Conservation (phyloP, 805 yeast genomes). For the Saturnispora sanitii region DNA sequence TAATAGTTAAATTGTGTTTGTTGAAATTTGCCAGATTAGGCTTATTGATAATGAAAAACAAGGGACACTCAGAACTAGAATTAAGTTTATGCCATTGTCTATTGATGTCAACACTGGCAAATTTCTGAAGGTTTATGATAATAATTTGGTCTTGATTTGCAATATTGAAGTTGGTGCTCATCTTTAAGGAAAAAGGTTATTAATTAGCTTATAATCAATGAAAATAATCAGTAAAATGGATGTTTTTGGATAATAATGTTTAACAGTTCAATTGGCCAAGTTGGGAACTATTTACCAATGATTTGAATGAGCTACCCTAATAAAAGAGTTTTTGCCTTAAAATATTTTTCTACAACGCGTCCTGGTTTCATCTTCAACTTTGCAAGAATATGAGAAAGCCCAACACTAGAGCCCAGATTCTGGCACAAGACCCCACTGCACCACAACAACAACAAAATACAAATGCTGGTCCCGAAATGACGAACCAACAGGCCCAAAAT, state of each 20-base stretch:
- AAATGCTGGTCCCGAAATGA: neutral
- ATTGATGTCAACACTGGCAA: neutral
- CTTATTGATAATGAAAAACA: neutral
- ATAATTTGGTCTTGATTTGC: too few species aligned
- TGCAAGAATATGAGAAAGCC: constrained; percentile 15
- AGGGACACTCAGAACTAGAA: neutral
- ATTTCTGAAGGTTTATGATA: neutral
- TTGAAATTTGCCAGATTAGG: neutral
- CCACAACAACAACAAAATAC: neutral
- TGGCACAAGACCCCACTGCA: constrained; percentile 14
- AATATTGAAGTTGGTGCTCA: too few species aligned
- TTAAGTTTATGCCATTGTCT: neutral
- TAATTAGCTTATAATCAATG: too few species aligned
- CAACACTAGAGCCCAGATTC: constrained; percentile 19
- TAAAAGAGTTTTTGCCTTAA: neutral
- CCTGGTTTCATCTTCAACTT: neutral
- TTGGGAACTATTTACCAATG: too few species aligned
- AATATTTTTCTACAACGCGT: constrained; percentile 4
- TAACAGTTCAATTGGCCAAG: too few species aligned
- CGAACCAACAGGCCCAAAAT: neutral
- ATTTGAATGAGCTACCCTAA: too few species aligned
- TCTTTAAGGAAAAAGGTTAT: too few species aligned
- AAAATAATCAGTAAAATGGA: too few species aligned
- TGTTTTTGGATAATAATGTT: too few species aligned
- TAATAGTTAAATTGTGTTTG: neutral